Evolutionary conservation across 306 rosid species (phyloP).

Genomic region (Vigna unguiculata): DNA sequence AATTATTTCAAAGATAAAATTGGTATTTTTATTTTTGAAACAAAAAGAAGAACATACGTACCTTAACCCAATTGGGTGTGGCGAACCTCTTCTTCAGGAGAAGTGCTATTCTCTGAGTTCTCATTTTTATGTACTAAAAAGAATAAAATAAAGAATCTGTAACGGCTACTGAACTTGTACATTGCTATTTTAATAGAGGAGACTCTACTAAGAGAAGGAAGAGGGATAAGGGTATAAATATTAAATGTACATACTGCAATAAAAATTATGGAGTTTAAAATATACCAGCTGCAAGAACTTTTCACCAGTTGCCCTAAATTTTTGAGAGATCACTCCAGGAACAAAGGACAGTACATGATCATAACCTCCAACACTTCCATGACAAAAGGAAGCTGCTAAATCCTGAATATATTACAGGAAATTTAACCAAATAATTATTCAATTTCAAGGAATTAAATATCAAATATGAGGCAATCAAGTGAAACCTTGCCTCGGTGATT

Average conservation of each 20-base stretch:
- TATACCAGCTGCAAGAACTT: conserved; percentile 79
- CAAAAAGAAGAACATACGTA: conserved; percentile 44
- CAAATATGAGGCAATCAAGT: conserved; percentile 30
- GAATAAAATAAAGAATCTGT: conserved; percentile 31
- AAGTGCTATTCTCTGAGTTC: conserved; percentile 76
- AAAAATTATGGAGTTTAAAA: conserved; percentile 28
- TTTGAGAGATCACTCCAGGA: conserved; percentile 78
- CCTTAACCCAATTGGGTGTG: conserved; percentile 94
- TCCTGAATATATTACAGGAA: conserved; percentile 61
- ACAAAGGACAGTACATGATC: conserved; percentile 73
- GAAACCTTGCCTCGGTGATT: conserved; percentile 75
- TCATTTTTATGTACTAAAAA: conserved; percentile 78
- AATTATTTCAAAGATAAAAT: conserved; percentile 28
- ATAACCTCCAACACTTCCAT: conserved; percentile 62
- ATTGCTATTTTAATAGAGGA: neutral
- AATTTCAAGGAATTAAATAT: conserved; percentile 18
- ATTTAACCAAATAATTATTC: conserved; percentile 30
- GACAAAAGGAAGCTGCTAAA: conserved; percentile 79
- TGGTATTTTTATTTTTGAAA: conserved; percentile 16
- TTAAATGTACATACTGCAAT: neutral
- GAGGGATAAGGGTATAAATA: neutral
- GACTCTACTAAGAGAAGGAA: neutral
- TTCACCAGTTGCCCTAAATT: conserved; percentile 72
- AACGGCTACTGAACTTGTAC: conserved; percentile 21
- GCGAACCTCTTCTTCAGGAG: conserved; percentile 85